These are phyloP conservation scores for Beta lomatogona DNA, from an alignment of 179 eudicot genomes.

Conservation along the genomic window DNA sequence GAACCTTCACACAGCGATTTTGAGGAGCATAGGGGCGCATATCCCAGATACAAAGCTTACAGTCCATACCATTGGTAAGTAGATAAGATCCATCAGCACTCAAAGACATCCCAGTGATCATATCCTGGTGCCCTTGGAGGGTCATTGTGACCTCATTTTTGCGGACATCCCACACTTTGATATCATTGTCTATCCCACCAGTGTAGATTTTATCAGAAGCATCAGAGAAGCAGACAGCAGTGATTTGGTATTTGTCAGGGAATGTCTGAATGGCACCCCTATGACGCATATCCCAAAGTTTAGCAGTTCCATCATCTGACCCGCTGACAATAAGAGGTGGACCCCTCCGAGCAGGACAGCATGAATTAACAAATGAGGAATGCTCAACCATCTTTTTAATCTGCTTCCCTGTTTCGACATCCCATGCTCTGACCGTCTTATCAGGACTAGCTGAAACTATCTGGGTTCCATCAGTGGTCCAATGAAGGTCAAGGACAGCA, in stretches of 20 bases:
- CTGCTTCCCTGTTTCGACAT: slow-evolving; percentile 92
- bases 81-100: slow-evolving; percentile 97
- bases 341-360: slow-evolving; percentile 91
- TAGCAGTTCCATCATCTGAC: slow-evolving; percentile 96
- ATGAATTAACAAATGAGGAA: slow-evolving; percentile 82
- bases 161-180: slow-evolving; percentile 93
- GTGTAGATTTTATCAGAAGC: slow-evolving; percentile 94
- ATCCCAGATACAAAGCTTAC: slow-evolving; percentile 90
- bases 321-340: slow-evolving; percentile 97
- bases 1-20: slow-evolving; percentile 86
- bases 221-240: slow-evolving; percentile 92
- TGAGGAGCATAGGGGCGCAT: slow-evolving; percentile 99
- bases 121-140: slow-evolving; percentile 88
- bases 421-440: slow-evolving; percentile 95
- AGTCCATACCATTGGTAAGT: slow-evolving; percentile 89
- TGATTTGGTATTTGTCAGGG: slow-evolving; percentile 92
- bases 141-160: slow-evolving; percentile 93
- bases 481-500: slow-evolving; percentile 90
- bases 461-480: slow-evolving; percentile 89
- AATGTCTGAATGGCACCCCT: slow-evolving; percentile 96
- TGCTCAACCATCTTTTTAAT: slow-evolving; percentile 94
- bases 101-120: slow-evolving; percentile 93
- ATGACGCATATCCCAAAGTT: slow-evolving; percentile 98
- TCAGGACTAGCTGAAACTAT: slow-evolving; percentile 93
- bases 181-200: slow-evolving; percentile 86